Base-by-base conservation (phyloP, 225 moss, liverwort and hornwort genomes). In the Physcomitrellopsis africana region DNA sequence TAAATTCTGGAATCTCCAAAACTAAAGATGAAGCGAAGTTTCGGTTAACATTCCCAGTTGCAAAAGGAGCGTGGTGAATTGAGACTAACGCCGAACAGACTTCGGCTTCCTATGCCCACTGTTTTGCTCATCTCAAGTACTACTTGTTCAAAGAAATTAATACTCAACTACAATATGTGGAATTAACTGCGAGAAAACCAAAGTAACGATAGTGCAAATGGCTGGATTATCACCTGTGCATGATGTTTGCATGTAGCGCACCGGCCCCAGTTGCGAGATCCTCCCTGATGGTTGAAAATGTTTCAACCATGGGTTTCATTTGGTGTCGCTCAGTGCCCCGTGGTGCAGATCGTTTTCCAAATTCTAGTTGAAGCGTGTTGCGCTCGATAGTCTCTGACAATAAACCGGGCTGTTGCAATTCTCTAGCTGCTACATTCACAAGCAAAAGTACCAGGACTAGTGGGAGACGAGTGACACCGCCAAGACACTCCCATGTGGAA, bases 211-310 rank as follows among this genome's bases (percentile, higher is more conserved):
- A 27, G 19, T 45, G 5, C 32, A 9, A 32, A 64, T 54, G 27
- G 7, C 8, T 20, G 42, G 18, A 44, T 19, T 32, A 23, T 43
- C 37, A 85, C 85, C 85, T 85, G 72, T 85, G 85, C 46, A 81
- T n/a, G 0, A 85, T 81, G 63, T 64, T 24, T 24, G 78, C 81
- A 64, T 8, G 48, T 26, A 84, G 16, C 9, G 22, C 67, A 46
- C 42, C 68, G 23, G 0, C 80, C 60, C 4, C 73, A 68, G 44
- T 37, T 69, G 54, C 70, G 15, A 68, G 69, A 42, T 44, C 10
- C 52, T 9, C 69, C 29, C 17, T 69, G 19, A 60, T 17, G 7
- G 29, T 11, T 11, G 69, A 57, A n/a, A 81, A 46, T 45, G 67
- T 72, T 47, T n/a, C 2, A 45, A 74, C 77, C 5, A 65, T 5